Base-by-base conservation (phyloP, 2,329 filamentous ascomycete genomes). In the Drechslerella coelobrocha region DNA sequence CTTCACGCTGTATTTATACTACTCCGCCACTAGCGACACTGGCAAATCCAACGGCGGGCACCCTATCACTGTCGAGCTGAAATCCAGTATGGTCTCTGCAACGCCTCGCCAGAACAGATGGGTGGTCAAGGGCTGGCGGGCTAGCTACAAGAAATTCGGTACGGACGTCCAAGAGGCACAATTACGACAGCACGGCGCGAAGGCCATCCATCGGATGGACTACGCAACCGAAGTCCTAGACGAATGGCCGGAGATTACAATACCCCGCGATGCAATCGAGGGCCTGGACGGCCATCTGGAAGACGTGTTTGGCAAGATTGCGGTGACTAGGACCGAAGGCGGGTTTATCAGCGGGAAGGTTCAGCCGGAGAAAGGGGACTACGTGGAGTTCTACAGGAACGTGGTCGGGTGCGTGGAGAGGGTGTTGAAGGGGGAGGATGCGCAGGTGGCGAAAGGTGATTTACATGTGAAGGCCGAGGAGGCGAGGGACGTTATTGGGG, bases 141-240 rank as follows among this genome's bases (percentile, higher is more conserved):
- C 78, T 0, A 77, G 78, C 0, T 82, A 78, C 59, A 68, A 81
- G 62, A 82, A 82, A 74, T 79, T 79, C 43, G 63, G 55, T n/a
- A 69, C 51, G 43, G 65, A 72, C 39, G 66, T 66, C 29, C 60
- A 69, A 23, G 57, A 73, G 41, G 60, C 66, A 17, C 60, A 69
- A 34, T 26, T 71, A 48, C 52, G 61, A 5, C 27, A 29, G n/a
- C 6, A 34, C n/a, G 54, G 43, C 1, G 41, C 56, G n/a, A 37
- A 29, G 2, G 72, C 62, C 1, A 23, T 62, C 8, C 48, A 41
- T 3, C 48, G 9, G n/a, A 31, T 37, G 19, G 56, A 50, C 8
- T 72, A 71, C 47, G 72, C 59, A 7, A 54, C 55, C 21, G 65
- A 73, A 29, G 43, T 39, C n/a, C 31, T 55, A 9, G 51, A 57